These are phyloP conservation scores for Chara braunii DNA, from an alignment of 139 green algal species.

Conservation along the genomic window DNA sequence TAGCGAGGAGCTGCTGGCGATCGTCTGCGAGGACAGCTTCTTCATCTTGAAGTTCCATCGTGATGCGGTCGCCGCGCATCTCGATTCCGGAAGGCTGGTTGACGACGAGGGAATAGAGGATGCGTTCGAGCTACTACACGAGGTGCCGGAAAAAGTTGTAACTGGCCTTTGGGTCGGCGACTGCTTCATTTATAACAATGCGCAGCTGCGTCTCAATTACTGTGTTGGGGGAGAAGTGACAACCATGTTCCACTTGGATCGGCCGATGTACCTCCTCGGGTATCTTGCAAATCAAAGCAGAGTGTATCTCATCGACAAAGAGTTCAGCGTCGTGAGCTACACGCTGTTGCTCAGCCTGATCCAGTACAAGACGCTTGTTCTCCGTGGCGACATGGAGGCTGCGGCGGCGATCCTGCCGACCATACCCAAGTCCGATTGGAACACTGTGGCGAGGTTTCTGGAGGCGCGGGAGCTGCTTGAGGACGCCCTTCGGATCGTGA, in stretches of 20 bases:
- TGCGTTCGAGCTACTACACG: slow-evolving; percentile 89
- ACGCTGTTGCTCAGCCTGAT: slow-evolving; percentile 89
- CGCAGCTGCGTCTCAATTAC: slow-evolving; percentile 92
- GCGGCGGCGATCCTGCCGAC: slow-evolving; percentile 53
- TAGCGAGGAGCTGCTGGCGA: slow-evolving; percentile 71
- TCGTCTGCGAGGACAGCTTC: slow-evolving; percentile 69
- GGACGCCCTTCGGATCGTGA: slow-evolving; percentile 82
- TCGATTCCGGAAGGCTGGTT: slow-evolving; percentile 51
- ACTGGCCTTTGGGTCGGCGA: slow-evolving; percentile 81
- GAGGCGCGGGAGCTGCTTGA: slow-evolving; percentile 72
- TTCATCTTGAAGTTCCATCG: slow-evolving; percentile 78
- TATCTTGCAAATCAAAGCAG: slow-evolving; percentile 84
- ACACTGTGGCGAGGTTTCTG: slow-evolving; percentile 85
- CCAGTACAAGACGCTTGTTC: slow-evolving; percentile 89
- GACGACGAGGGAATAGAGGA: slow-evolving; percentile 92
- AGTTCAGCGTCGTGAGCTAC: slow-evolving; percentile 66
- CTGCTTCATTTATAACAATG: slow-evolving; percentile 98
- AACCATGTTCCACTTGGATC: slow-evolving; percentile 92
- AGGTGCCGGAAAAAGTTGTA: slow-evolving; percentile 67
- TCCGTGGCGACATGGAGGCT: slow-evolving; percentile 67
- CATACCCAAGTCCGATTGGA: slow-evolving; percentile 51
- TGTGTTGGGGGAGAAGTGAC: slow-evolving; percentile 89
- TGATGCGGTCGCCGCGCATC: slow-evolving; percentile 51
- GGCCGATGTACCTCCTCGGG: slow-evolving; percentile 92
- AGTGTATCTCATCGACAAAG: slow-evolving; percentile 91